A percentile compares a stretch with the other conserved stretches of the same genome.
Evolutionary conservation across 2,329 filamentous ascomycete genomes (phyloP).

Genomic region (Dactylellina cionopaga): DNA sequence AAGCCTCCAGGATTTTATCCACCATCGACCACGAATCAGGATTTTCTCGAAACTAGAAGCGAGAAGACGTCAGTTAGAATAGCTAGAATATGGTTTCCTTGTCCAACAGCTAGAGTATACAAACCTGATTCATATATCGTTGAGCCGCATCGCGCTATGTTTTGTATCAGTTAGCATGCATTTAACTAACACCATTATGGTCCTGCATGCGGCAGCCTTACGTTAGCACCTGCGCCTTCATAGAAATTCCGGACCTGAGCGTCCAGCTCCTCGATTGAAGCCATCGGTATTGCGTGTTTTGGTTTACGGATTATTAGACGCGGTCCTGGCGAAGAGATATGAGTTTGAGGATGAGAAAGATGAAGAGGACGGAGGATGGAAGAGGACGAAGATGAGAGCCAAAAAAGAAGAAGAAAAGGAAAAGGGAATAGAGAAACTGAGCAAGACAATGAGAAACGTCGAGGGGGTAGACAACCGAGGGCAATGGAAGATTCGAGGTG

Average conservation of each 20-base stretch:
- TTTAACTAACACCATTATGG: constrained; percentile 11
- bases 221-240: constrained; percentile 92
- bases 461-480: constrained; percentile 7
- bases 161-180: background rate
- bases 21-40: constrained; percentile 97
- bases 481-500: constrained; percentile 21
- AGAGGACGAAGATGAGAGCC: background rate
- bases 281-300: constrained; percentile 50
- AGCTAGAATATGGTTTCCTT: background rate
- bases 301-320: constrained; percentile 6
- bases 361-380: background rate
- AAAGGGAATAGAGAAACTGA: background rate
- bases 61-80: constrained; percentile 3
- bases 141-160: constrained; percentile 21
- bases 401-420: background rate
- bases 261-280: constrained; percentile 85
- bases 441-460: background rate
- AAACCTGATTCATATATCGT: constrained; percentile 51
- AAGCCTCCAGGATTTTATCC: constrained; percentile 93
- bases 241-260: constrained; percentile 96
- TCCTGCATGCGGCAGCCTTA: constrained; percentile 64
- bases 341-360: background rate
- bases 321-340: background rate
- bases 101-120: background rate
- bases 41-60: constrained; percentile 90